Percentiles rank a stretch among this genome's conserved stretches.
These are phyloP conservation scores for Apiotrichum gracile DNA, from an alignment of 1,284 basidiomycete genomes.

Conservation along the genomic window DNA sequence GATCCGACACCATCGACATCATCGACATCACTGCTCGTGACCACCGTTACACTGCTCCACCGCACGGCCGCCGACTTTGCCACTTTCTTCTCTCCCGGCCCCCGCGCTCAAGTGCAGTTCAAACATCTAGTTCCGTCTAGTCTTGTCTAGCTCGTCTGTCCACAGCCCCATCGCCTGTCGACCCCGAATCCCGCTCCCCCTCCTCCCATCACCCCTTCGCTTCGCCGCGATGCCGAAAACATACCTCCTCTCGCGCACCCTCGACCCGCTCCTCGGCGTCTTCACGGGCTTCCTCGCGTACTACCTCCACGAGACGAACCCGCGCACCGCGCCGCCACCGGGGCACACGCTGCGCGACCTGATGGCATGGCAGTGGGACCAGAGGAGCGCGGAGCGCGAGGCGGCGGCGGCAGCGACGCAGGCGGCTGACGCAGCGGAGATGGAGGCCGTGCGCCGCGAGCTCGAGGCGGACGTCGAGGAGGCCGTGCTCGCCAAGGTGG, in stretches of 20 bases:
- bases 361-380: constrained; percentile 62
- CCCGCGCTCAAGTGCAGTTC: too few species aligned
- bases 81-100: too few species aligned
- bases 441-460: constrained; percentile 39
- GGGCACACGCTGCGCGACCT: constrained; percentile 62
- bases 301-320: constrained; percentile 76
- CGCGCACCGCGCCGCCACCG: constrained; percentile 63
- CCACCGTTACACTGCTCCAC: too few species aligned
- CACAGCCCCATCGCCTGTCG: too few species aligned
- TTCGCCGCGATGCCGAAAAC: constrained; percentile 29
- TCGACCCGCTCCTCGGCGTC: constrained; percentile 70
- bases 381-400: constrained; percentile 24
- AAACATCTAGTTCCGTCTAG: too few species aligned
- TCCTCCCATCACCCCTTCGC: neutral
- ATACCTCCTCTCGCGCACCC: constrained; percentile 44
- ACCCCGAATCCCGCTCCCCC: neutral
- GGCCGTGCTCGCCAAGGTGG: neutral
- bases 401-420: constrained; percentile 16
- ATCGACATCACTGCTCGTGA: too few species aligned
- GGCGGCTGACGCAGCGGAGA: constrained; percentile 24
- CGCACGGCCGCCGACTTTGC: too few species aligned
- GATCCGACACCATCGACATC: too few species aligned
- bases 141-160: neutral
- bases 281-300: constrained; percentile 76
- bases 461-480: constrained; percentile 20